A percentile compares a stretch with the other conserved stretches of the same genome.
Conservation (phyloP, 2,329 filamentous ascomycete species). For the Xylaria digitata region DNA sequence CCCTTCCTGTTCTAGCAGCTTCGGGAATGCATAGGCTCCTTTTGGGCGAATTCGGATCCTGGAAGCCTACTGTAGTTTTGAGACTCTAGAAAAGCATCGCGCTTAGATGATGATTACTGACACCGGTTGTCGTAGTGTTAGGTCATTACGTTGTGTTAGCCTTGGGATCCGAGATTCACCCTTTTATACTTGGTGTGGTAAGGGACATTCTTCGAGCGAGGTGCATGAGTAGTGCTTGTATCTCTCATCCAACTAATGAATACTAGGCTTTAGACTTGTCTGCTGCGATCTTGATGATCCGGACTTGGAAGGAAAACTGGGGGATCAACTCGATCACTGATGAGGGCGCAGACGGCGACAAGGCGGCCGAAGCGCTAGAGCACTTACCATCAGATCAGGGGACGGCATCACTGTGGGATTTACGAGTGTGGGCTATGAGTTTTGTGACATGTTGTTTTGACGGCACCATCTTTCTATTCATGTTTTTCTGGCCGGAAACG, state of each 20-base stretch:
- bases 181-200: conserved; percentile 59
- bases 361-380: conserved; percentile 8
- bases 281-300: conserved; percentile 48
- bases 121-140: conserved; percentile 47
- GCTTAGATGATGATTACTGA: background rate
- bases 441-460: conserved; percentile 52
- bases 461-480: conserved; percentile 50
- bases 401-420: conserved; percentile 37
- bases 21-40: background rate
- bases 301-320: conserved; percentile 49
- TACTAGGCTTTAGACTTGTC: conserved; percentile 43
- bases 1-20: background rate
- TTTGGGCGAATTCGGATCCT: background rate
- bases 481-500: conserved; percentile 51
- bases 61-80: background rate
- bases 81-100: background rate
- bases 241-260: background rate
- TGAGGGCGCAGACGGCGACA: background rate
- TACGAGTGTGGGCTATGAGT: conserved; percentile 49
- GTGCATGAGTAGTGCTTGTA: conserved; percentile 3
- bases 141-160: conserved; percentile 61
- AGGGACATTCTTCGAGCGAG: conserved; percentile 6
- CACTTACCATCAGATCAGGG: background rate
- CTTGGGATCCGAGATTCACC: conserved; percentile 60
- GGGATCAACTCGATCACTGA: conserved; percentile 15